Evolutionary conservation across 2,329 filamentous ascomycete species (phyloP).

Genomic region (Colletotrichum falcatum): DNA sequence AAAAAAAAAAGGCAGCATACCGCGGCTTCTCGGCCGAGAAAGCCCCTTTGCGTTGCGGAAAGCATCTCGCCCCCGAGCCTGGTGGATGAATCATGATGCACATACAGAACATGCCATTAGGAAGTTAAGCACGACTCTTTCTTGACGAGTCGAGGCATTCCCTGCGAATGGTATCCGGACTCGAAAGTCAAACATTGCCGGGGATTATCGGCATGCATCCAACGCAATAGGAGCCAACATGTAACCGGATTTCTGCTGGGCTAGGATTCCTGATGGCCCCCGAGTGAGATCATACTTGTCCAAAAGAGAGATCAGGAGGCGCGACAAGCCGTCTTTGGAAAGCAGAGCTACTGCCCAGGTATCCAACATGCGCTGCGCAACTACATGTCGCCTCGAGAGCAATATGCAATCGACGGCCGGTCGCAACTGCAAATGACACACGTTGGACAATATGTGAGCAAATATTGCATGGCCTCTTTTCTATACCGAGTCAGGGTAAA

Average conservation of each 20-base stretch:
- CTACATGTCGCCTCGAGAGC: no score
- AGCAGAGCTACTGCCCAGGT: no score
- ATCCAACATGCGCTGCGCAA: no score
- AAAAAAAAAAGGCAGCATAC: background rate
- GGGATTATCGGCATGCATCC: no score
- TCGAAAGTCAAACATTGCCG: background rate
- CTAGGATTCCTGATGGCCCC: no score
- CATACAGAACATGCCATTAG: background rate
- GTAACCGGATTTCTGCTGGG: no score
- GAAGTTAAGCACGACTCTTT: background rate
- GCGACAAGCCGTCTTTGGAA: no score
- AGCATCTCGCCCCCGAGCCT: background rate
- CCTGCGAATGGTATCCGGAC: background rate
- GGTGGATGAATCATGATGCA: background rate
- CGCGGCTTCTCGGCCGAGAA: background rate
- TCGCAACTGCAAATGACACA: no score
- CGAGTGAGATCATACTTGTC: no score
- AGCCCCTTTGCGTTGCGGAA: background rate
- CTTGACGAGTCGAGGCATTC: background rate
- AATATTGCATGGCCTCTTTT: background rate
- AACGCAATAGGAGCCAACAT: no score
- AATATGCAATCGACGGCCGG: rapidly evolving
- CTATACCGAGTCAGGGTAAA: background rate
- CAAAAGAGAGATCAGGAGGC: no score
- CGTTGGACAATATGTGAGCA: no score